These are phyloP conservation scores for Hypoxylon trugodes DNA, from an alignment of 495 filamentous ascomycete genomes.

Conservation along the genomic window DNA sequence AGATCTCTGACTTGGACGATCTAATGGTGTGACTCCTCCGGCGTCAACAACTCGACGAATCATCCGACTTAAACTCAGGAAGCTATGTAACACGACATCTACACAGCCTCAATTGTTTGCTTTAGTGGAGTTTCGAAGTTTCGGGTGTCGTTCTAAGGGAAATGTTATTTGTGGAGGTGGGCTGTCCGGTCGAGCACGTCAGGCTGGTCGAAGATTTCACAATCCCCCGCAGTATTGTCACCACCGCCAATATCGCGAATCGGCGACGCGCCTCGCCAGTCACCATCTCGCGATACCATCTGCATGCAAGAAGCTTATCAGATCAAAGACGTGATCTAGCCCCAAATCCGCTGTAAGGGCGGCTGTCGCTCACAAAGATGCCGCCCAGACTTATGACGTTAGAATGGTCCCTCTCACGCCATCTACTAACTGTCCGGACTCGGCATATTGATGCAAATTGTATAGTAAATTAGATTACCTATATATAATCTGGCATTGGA, in stretches of 20 bases:
- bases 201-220: constrained; percentile 22
- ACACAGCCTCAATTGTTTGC: constrained; percentile 4
- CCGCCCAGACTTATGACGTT: constrained; percentile 23
- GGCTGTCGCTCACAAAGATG: not conserved
- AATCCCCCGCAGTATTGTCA: constrained; percentile 26
- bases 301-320: constrained; percentile 25
- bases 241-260: not conserved
- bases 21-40: not conserved
- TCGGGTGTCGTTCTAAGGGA: constrained; percentile 22
- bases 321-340: constrained; percentile 16
- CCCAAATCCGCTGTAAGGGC: not conserved
- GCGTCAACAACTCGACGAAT: constrained; percentile 5
- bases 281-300: constrained; percentile 23
- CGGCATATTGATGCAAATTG: constrained; percentile 12
- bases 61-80: not conserved
- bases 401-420: constrained; percentile 28
- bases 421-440: constrained; percentile 23
- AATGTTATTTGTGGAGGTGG: constrained; percentile 15
- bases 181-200: constrained; percentile 30
- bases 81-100: not conserved
- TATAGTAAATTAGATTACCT: not conserved
- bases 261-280: constrained; percentile 16
- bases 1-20: not conserved
- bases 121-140: constrained; percentile 12
- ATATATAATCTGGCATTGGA: constrained; percentile 2